phyloP scores from a whole-genome alignment of 208 protist species.

The Angomonas deanei region DNA sequence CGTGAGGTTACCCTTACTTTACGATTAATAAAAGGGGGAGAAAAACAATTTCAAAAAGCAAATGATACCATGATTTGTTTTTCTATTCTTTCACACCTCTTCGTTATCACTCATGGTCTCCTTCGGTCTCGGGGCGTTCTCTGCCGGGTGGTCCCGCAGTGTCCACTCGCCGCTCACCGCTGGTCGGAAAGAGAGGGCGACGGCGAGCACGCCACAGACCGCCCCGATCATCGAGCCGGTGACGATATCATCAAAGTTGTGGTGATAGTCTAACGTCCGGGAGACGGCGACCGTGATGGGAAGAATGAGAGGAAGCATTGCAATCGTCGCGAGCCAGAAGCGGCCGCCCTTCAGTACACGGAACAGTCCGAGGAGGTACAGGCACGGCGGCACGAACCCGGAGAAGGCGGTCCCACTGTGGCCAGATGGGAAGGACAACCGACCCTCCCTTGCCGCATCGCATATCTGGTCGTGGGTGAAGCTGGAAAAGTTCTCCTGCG shows the following conservation, averaged over 20 bases:
- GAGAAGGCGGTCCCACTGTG: constrained; percentile 83
- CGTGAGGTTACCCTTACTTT: too few species aligned
- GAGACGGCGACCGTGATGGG: constrained; percentile 59
- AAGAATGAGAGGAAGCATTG: constrained; percentile 48
- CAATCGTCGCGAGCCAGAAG: constrained; percentile 33
- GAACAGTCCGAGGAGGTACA: constrained; percentile 64
- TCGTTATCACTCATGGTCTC: not conserved
- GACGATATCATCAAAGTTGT: constrained; percentile 85
- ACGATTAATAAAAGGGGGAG: too few species aligned
- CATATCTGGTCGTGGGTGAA: constrained; percentile 28
- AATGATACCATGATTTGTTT: not conserved
- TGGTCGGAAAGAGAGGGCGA: constrained; percentile 21
- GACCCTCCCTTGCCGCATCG: constrained; percentile 50
- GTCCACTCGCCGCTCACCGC: constrained; percentile 36
- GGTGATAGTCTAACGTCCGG: constrained; percentile 70
- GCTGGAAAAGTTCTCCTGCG: constrained; percentile 11
- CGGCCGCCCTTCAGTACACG: constrained; percentile 36
- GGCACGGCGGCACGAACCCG: constrained; percentile 46
- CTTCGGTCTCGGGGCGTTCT: not conserved
- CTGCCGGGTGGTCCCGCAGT: constrained; percentile 23
- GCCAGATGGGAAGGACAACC: constrained; percentile 87
- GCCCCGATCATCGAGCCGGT: constrained; percentile 58
- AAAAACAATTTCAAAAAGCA: not conserved
- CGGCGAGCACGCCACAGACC: constrained; percentile 28
- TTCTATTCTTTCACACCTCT: not conserved